phyloP scores from a whole-genome alignment of 352 stramenopile species.

The Globisporangium carolinianum region DNA sequence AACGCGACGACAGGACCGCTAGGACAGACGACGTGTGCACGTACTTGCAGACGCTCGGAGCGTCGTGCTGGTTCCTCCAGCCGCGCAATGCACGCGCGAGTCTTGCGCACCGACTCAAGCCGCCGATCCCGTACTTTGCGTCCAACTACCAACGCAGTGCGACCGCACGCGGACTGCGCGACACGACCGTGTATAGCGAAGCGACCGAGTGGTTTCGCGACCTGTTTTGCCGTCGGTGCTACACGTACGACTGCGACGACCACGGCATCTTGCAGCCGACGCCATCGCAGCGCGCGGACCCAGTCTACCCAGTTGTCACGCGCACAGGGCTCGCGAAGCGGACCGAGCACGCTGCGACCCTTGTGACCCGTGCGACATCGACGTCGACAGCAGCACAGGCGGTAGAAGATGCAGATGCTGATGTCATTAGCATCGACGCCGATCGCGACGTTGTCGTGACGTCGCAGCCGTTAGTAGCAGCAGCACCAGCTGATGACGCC shows the following conservation, averaged over 20 bases:
- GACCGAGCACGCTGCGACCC: conserved; percentile 4
- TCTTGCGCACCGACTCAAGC: conserved; percentile 25
- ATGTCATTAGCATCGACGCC: background rate
- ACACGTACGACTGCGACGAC: conserved; percentile 86
- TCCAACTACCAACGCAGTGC: conserved; percentile 41
- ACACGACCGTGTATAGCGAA: conserved; percentile 34
- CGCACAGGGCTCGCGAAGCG: conserved; percentile 20
- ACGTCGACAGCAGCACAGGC: background rate
- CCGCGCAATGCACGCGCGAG: conserved; percentile 9
- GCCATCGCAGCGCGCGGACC: conserved; percentile 37
- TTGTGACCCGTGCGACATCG: background rate
- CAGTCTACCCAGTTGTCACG: conserved; percentile 47
- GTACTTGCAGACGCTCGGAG: conserved; percentile 7
- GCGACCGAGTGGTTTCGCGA: conserved; percentile 75
- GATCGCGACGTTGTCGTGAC: background rate
- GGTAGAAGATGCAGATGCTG: too few species aligned
- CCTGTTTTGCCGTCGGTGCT: conserved; percentile 88
- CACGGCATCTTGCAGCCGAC: conserved; percentile 77
- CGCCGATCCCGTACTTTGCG: conserved; percentile 42
- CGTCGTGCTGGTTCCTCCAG: conserved; percentile 29
- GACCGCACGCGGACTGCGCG: conserved; percentile 27
- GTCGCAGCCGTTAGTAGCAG: background rate
- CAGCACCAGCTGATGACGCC: background rate
- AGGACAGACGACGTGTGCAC: background rate
- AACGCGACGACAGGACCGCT: background rate